Conservation (phyloP, 2,329 filamentous ascomycete genomes). For the Neonectria coccinea region DNA sequence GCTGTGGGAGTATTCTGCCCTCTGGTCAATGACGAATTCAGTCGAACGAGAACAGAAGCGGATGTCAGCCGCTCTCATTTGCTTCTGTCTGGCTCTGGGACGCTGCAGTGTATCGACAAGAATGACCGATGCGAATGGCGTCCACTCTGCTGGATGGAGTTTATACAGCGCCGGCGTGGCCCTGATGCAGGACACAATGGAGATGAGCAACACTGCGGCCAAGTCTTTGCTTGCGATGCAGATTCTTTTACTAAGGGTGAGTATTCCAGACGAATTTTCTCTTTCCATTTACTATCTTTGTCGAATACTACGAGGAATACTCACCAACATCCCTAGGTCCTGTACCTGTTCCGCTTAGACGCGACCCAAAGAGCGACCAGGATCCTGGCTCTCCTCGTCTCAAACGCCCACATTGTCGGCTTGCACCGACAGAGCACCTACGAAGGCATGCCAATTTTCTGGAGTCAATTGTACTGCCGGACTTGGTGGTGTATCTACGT, state of each 20-base stretch:
- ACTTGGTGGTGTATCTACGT: conserved; percentile 34
- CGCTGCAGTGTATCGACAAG: conserved; percentile 35
- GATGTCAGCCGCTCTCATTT: conserved; percentile 32
- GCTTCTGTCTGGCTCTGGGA: conserved; percentile 34
- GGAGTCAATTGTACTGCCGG: conserved; percentile 32
- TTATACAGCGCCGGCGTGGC: conserved; percentile 30
- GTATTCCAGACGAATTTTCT: not conserved
- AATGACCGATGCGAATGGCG: conserved; percentile 29
- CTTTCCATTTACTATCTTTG: no score
- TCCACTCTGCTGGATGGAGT: conserved; percentile 35
- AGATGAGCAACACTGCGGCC: conserved; percentile 31
- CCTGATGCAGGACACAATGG: conserved; percentile 28
- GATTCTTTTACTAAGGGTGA: conserved; percentile 30
- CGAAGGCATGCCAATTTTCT: conserved; percentile 29
- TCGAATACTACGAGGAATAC: no score
- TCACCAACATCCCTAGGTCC: conserved; percentile 20
- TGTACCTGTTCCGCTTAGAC: conserved; percentile 36
- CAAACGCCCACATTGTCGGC: conserved; percentile 32
- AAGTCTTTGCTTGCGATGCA: conserved; percentile 35
- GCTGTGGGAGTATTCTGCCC: conserved; percentile 31
- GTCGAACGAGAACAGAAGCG: conserved; percentile 25
- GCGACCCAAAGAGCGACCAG: conserved; percentile 33
- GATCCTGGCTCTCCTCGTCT: conserved; percentile 28
- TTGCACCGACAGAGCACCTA: conserved; percentile 33
- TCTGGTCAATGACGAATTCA: conserved; percentile 20